phyloP scores from a whole-genome alignment of 176 grass and related monocot genomes.

The Typha latifolia region DNA sequence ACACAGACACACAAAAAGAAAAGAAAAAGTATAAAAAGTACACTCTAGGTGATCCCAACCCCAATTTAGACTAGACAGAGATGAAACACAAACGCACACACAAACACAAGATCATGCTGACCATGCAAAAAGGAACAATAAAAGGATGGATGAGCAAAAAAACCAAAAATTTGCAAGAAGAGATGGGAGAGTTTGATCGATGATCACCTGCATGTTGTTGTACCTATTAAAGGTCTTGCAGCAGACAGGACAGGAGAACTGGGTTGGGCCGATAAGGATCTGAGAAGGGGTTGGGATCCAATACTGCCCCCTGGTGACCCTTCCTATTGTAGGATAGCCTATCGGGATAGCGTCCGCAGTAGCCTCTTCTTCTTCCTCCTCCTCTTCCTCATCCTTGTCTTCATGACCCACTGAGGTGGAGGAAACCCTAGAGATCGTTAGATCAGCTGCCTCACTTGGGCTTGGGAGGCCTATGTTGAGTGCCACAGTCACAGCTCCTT shows the following conservation, averaged over 20 bases:
- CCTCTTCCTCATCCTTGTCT: not conserved
- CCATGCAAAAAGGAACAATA: not conserved
- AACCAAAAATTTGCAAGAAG: no score
- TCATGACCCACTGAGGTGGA: not conserved
- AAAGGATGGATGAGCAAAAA: not conserved
- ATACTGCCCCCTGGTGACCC: constrained; percentile 79
- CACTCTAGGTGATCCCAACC: not conserved
- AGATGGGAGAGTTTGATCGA: no score
- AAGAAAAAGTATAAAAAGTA: not conserved
- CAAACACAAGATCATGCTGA: no score
- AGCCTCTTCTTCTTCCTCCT: constrained; percentile 11
- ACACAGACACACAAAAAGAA: no score
- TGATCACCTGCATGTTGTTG: constrained; percentile 81
- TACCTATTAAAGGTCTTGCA: constrained; percentile 83
- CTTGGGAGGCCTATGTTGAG: constrained; percentile 72
- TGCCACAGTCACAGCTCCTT: constrained; percentile 48
- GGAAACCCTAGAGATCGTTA: constrained; percentile 3
- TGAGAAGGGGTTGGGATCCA: constrained; percentile 86
- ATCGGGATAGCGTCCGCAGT: constrained; percentile 20
- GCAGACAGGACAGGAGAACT: constrained; percentile 86
- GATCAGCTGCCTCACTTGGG: constrained; percentile 11
- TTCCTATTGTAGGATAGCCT: constrained; percentile 46
- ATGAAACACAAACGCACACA: no score
- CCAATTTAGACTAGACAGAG: no score
- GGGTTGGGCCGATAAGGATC: constrained; percentile 88